phyloP scores from a whole-genome alignment of 2,329 filamentous ascomycete species.

The Paraconiothyrium sp. region DNA sequence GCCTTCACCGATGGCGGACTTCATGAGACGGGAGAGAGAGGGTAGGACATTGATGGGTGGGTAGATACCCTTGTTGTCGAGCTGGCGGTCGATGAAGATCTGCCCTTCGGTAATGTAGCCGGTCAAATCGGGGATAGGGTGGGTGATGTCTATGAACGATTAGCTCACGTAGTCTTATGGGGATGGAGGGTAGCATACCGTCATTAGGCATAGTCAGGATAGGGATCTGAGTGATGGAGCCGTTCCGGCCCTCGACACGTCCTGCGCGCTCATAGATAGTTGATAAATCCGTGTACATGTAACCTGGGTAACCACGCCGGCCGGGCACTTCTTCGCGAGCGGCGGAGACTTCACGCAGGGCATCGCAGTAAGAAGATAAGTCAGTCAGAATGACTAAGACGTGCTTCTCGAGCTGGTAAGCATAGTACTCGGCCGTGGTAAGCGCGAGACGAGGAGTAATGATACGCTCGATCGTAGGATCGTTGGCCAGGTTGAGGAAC shows the following conservation, averaged over 20 bases:
- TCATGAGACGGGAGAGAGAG: conserved; percentile 98
- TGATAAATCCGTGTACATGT: conserved; percentile 99
- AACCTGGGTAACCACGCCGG: conserved; percentile 99
- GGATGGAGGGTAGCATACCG: conserved; percentile 58
- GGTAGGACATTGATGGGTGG: conserved; percentile 98
- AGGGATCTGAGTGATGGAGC: conserved; percentile 98
- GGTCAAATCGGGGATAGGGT: conserved; percentile 97
- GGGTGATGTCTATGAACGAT: conserved; percentile 80
- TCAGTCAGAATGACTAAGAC: conserved; percentile 98
- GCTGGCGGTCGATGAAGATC: conserved; percentile 93
- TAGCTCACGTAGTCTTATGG: conserved; percentile 16
- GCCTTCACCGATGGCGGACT: conserved; percentile 97
- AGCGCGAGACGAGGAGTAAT: conserved; percentile 98
- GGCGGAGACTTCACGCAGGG: conserved; percentile 96
- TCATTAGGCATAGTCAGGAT: conserved; percentile 99
- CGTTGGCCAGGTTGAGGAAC: conserved; percentile 99
- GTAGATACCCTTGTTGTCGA: conserved; percentile 97
- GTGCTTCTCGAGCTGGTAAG: conserved; percentile 99
- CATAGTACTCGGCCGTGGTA: conserved; percentile 99
- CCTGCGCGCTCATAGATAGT: conserved; percentile 99
- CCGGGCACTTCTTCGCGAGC: conserved; percentile 98
- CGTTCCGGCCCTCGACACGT: conserved; percentile 95
- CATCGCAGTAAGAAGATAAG: conserved; percentile 97
- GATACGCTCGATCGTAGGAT: conserved; percentile 99
- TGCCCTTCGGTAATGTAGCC: conserved; percentile 99